Percentiles rank a stretch among this genome's conserved stretches.
Evolutionary conservation across 768 basidiomycete genomes (phyloP).

Genomic region (Pisolithus albus): DNA sequence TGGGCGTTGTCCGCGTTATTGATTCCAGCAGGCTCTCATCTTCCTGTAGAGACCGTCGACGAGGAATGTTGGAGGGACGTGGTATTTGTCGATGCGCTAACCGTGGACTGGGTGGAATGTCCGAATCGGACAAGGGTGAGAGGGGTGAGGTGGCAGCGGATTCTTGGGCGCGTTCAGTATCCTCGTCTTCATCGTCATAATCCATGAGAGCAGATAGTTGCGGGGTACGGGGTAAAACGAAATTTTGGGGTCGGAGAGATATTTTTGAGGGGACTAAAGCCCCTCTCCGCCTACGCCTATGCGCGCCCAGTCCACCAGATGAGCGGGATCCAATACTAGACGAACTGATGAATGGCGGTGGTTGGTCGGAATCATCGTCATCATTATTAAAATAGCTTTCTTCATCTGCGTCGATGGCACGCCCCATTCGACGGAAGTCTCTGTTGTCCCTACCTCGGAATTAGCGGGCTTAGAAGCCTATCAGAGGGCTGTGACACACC

Average conservation of each 20-base stretch:
- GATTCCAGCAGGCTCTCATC: conserved; percentile 53
- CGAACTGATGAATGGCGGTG: conserved; percentile 26
- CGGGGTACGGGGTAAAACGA: conserved; percentile 41
- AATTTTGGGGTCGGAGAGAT: conserved; percentile 36
- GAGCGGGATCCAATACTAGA: conserved; percentile 20
- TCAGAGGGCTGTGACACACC: conserved; percentile 32
- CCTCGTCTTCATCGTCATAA: conserved; percentile 69
- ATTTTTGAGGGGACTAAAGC: conserved; percentile 39
- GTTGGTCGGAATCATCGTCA: conserved; percentile 63
- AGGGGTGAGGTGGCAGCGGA: conserved; percentile 8
- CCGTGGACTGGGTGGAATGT: conserved; percentile 33
- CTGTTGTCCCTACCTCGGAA: conserved; percentile 31
- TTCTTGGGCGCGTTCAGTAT: conserved; percentile 16
- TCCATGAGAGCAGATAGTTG: conserved; percentile 61
- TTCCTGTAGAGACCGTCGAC: conserved; percentile 39
- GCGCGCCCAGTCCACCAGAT: conserved; percentile 28
- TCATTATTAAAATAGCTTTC: conserved; percentile 92
- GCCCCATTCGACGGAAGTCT: conserved; percentile 36
- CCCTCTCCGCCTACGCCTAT: conserved; percentile 56
- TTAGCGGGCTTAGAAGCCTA: conserved; percentile 6
- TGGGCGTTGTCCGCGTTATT: conserved; percentile 36
- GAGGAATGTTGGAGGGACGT: conserved; percentile 38
- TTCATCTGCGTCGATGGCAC: conserved; percentile 65
- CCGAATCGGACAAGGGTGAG: conserved; percentile 28
- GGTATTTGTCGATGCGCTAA: conserved; percentile 32